phyloP scores from a whole-genome alignment of 192 early-diverging fungal genomes.

The Coemansia sp. region DNA sequence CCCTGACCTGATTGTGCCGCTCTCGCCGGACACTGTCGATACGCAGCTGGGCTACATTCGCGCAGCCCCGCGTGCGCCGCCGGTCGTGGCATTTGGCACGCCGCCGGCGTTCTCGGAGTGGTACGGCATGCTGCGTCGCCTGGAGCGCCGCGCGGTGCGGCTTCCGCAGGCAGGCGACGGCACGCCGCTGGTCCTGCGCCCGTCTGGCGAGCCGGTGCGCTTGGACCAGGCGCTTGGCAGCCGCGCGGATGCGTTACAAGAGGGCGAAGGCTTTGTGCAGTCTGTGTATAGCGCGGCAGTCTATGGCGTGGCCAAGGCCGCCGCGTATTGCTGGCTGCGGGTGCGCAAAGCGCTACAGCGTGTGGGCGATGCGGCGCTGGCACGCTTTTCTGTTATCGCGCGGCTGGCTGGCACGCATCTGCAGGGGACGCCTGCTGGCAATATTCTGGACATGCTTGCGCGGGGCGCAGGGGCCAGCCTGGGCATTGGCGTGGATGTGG shows the following conservation, averaged over 20 bases:
- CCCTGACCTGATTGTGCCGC: constrained; percentile 43
- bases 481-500: not conserved
- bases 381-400: not conserved
- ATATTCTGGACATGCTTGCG: not conserved
- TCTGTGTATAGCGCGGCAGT: not conserved
- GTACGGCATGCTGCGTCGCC: constrained; percentile 44
- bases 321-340: not conserved
- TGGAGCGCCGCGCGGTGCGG: constrained; percentile 19
- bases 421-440: not conserved
- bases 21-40: constrained; percentile 30
- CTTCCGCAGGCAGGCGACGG: constrained; percentile 46
- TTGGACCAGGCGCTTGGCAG: not conserved
- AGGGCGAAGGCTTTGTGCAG: not conserved
- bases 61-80: not conserved
- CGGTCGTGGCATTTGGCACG: constrained; percentile 2
- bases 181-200: constrained; percentile 34
- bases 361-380: constrained; percentile 1
- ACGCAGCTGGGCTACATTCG: constrained; percentile 26
- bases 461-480: not conserved
- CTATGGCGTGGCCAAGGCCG: not conserved
- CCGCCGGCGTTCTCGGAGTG: constrained; percentile 29
- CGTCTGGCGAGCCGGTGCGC: not conserved
- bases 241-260: not conserved
- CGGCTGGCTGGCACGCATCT: not conserved
- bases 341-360: not conserved